Conservation (phyloP, 1,284 basidiomycete genomes). For the Phaffia rhodozyma region DNA sequence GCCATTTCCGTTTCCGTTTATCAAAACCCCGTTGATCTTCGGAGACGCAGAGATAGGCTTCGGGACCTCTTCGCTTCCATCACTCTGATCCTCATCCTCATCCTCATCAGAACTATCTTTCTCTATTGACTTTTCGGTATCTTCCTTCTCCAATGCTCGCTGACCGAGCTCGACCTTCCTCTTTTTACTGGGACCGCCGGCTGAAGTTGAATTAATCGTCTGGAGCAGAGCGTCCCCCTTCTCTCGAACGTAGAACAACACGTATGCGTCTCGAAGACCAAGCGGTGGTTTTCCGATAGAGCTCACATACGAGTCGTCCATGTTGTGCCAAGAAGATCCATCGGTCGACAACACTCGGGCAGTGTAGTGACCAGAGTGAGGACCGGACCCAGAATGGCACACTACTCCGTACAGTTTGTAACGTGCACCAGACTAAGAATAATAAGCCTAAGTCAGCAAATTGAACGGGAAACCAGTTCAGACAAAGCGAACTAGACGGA, state of each 20-base stretch:
- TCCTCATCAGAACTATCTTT: too few species aligned
- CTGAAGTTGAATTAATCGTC: not conserved
- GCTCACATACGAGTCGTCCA: slow-evolving; percentile 64
- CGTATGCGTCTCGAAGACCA: slow-evolving; percentile 71
- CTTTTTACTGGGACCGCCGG: too few species aligned
- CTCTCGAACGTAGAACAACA: slow-evolving; percentile 80
- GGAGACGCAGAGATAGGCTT: too few species aligned
- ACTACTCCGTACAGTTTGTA: slow-evolving; percentile 88
- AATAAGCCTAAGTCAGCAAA: not conserved
- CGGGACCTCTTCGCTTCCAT: too few species aligned
- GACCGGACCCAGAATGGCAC: slow-evolving; percentile 81
- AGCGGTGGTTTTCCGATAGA: slow-evolving; percentile 39
- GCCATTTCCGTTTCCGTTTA: too few species aligned
- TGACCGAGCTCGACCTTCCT: too few species aligned
- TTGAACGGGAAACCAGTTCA: not conserved
- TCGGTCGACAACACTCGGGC: slow-evolving; percentile 64
- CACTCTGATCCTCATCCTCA: too few species aligned
- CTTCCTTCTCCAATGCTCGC: too few species aligned
- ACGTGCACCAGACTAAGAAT: slow-evolving; percentile 46
- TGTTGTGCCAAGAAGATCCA: slow-evolving; percentile 81
- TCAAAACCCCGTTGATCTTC: too few species aligned
- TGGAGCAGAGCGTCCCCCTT: slow-evolving; percentile 44
- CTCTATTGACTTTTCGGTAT: too few species aligned
- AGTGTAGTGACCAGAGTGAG: slow-evolving; percentile 93
- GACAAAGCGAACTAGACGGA: not conserved